A percentile compares a stretch with the other conserved stretches of the same genome.
phyloP scores from a whole-genome alignment of 345 rosid genomes.

The Moricandia moricandioides region DNA sequence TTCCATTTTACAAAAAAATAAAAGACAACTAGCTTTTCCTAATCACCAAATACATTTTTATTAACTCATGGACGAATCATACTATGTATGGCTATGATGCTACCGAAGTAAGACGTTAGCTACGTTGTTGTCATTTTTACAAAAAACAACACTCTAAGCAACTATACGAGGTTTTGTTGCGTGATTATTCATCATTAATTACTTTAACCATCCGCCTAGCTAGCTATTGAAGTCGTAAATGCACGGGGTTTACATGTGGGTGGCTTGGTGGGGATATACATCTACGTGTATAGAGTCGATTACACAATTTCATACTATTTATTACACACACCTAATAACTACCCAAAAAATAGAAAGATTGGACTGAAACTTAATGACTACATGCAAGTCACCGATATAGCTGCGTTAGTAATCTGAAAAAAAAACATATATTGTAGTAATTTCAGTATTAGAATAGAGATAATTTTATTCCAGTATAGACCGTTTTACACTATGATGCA shows the following conservation, averaged over 20 bases:
- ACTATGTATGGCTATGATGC: not conserved
- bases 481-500: not conserved
- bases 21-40: not conserved
- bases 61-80: not conserved
- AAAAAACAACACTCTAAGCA: not conserved
- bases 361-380: not conserved
- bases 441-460: not conserved
- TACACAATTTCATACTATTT: not conserved
- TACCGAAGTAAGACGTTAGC: not conserved
- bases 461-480: not conserved
- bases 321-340: conserved; percentile 12
- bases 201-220: not conserved
- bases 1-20: not conserved
- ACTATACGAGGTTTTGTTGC: not conserved
- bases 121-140: not conserved
- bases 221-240: not conserved
- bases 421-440: not conserved
- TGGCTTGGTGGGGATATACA: not conserved
- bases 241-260: not conserved
- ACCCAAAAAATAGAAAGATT: conserved; percentile 1
- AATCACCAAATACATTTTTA: not conserved
- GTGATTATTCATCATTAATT: not conserved
- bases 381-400: not conserved
- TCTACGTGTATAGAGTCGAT: not conserved
- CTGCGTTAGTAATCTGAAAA: not conserved